A percentile compares a stretch with the other conserved stretches of the same genome.
Evolutionary conservation across 257 asterid species (phyloP).

Genomic region (Nicotiana paniculata): DNA sequence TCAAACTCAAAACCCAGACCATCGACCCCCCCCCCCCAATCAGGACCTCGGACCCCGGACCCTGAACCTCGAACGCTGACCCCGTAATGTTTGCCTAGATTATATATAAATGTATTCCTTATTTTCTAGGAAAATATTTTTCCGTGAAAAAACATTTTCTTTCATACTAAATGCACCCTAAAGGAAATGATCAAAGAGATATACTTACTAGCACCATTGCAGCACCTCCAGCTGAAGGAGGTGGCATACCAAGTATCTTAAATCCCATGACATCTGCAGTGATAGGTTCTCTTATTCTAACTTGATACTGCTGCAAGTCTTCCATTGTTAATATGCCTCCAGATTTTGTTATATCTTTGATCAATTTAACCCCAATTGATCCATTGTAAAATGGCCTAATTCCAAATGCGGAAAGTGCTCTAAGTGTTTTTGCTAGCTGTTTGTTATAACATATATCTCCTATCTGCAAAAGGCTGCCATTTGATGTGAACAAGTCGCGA

Average conservation of each 20-base stretch:
- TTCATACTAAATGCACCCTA: too few species aligned
- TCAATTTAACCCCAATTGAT: conserved; percentile 35
- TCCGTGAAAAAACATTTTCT: too few species aligned
- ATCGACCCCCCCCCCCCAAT: too few species aligned
- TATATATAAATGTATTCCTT: too few species aligned
- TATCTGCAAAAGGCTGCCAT: conserved; percentile 37
- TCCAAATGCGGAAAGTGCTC: conserved; percentile 27
- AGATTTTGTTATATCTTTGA: conserved; percentile 34
- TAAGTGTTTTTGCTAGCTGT: conserved; percentile 36
- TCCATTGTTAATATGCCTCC: conserved; percentile 57
- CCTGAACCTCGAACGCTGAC: too few species aligned
- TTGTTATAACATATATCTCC: conserved; percentile 50
- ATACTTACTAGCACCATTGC: conserved; percentile 49
- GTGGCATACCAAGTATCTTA: conserved; percentile 50
- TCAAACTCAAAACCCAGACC: too few species aligned
- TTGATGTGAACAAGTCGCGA: conserved; percentile 33
- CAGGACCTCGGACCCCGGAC: too few species aligned
- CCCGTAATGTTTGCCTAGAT: too few species aligned
- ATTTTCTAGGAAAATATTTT: too few species aligned
- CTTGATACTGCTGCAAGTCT: conserved; percentile 44
- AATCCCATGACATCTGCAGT: conserved; percentile 33
- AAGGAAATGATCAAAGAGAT: background rate
- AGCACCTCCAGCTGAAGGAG: conserved; percentile 75
- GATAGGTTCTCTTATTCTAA: conserved; percentile 41
- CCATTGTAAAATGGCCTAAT: conserved; percentile 46